Conservation (phyloP, 352 stramenopile genomes). For the Phytopythium delawarense region DNA sequence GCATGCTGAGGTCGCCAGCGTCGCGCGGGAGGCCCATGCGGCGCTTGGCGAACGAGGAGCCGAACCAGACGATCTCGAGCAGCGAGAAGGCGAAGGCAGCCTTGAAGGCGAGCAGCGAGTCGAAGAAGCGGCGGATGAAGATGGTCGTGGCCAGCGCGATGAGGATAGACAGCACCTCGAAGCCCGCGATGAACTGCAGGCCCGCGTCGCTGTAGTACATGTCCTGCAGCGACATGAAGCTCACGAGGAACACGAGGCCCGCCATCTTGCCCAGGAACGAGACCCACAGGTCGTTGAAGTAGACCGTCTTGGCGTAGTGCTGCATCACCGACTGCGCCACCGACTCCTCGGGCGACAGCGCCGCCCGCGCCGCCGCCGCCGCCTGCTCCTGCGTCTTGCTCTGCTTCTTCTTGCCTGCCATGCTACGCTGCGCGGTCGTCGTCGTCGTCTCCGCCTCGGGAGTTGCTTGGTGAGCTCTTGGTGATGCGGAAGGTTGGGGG, state of each 20-base stretch:
- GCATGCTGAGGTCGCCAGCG: slow-evolving; percentile 45
- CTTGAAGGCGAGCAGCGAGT: slow-evolving; percentile 74
- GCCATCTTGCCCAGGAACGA: slow-evolving; percentile 80
- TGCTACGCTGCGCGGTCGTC: neutral
- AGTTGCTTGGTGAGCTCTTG: too few relatives aligned
- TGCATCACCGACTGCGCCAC: slow-evolving; percentile 68
- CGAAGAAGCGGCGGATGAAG: slow-evolving; percentile 60
- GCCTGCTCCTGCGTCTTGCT: slow-evolving; percentile 11
- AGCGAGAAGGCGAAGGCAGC: slow-evolving; percentile 67
- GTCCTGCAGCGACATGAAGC: slow-evolving; percentile 49
- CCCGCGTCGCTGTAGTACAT: slow-evolving; percentile 44
- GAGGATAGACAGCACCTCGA: slow-evolving; percentile 59
- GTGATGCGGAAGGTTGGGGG: too few relatives aligned
- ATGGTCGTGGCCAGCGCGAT: slow-evolving; percentile 48
- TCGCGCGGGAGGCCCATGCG: slow-evolving; percentile 36
- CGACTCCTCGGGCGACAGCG: slow-evolving; percentile 16
- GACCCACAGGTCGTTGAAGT: slow-evolving; percentile 85
- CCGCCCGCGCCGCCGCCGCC: neutral
- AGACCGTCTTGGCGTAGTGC: slow-evolving; percentile 80
- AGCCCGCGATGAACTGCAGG: slow-evolving; percentile 51
- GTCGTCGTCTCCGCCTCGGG: too few relatives aligned
- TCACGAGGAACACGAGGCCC: slow-evolving; percentile 64
- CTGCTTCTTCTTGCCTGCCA: slow-evolving; percentile 6
- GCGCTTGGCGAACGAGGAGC: slow-evolving; percentile 43
- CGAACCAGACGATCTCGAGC: slow-evolving; percentile 69